These are phyloP conservation scores for Cryptococcus sp. DNA, from an alignment of 1,284 basidiomycete genomes.

Conservation along the genomic window DNA sequence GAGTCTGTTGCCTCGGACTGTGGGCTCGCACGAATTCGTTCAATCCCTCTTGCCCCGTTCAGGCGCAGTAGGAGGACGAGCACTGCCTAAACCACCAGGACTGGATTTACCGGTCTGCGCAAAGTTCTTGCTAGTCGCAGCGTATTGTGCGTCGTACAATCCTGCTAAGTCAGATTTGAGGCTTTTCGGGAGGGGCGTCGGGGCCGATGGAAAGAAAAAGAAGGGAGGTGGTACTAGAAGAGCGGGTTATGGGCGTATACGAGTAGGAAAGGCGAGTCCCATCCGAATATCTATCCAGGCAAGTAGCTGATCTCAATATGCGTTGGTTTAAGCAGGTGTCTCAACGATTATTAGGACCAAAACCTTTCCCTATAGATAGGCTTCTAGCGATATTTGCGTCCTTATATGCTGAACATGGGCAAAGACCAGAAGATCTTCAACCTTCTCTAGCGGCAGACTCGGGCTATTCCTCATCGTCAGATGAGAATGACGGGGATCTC, in stretches of 20 bases:
- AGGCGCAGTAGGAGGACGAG: constrained; percentile 7
- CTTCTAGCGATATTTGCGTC: constrained; percentile 79
- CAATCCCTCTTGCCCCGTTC: constrained; percentile 22
- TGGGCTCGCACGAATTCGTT: constrained; percentile 33
- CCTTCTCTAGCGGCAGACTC: constrained; percentile 11
- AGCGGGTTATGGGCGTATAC: constrained; percentile 47
- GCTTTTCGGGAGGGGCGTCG: constrained; percentile 69
- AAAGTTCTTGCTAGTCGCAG: constrained; percentile 76
- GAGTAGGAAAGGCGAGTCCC: constrained; percentile 42
- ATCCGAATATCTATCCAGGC: neutral
- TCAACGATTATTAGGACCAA: constrained; percentile 76
- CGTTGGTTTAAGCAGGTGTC: constrained; percentile 59
- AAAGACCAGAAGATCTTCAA: constrained; percentile 50
- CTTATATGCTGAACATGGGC: constrained; percentile 75
- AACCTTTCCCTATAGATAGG: constrained; percentile 77
- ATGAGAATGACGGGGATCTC: constrained; percentile 37
- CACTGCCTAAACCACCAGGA: constrained; percentile 30
- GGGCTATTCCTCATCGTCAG: constrained; percentile 8
- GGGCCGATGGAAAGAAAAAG: constrained; percentile 66
- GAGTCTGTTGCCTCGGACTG: constrained; percentile 34
- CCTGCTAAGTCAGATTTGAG: constrained; percentile 76
- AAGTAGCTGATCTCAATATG: neutral
- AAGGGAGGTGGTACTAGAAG: constrained; percentile 56
- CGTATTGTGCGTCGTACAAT: constrained; percentile 84
- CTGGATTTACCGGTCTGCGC: constrained; percentile 62